Percentiles rank a stretch among this genome's conserved stretches.
Evolutionary conservation across 179 eudicot species (phyloP).

Genomic region (Beta macrorhiza): DNA sequence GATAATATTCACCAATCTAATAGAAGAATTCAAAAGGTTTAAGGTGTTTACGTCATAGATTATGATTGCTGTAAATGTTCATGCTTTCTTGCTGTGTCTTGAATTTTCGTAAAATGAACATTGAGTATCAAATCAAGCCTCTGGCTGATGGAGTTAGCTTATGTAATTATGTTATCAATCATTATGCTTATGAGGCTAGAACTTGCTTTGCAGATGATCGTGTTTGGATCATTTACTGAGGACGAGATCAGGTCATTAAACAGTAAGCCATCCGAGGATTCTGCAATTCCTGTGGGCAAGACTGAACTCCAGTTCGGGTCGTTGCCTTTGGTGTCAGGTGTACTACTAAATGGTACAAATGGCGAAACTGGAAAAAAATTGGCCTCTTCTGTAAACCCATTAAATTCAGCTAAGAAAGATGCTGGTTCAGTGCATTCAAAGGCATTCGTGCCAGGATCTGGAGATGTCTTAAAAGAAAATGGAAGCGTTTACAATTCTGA

Average conservation of each 20-base stretch:
- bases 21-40: no score
- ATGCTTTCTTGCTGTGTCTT: background rate
- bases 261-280: conserved; percentile 40
- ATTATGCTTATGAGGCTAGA: background rate
- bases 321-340: conserved; percentile 37
- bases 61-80: background rate
- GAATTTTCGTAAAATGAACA: background rate
- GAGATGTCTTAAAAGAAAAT: conserved; percentile 42
- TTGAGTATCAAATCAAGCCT: background rate
- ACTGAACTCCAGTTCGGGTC: conserved; percentile 50
- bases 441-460: conserved; percentile 27
- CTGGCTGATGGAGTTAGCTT: no score
- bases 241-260: conserved; percentile 65
- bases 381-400: conserved; percentile 34
- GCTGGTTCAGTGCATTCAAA: conserved; percentile 13
- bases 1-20: no score
- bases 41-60: no score
- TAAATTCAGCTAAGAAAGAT: conserved; percentile 28
- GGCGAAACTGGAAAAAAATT: conserved; percentile 27
- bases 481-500: conserved; percentile 36
- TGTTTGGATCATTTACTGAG: conserved; percentile 94
- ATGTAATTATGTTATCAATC: background rate
- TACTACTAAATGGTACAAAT: conserved; percentile 42
- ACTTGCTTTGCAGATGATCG: conserved; percentile 47
- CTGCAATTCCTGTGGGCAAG: conserved; percentile 32